These are phyloP conservation scores for Paspalum vaginatum DNA, from an alignment of 176 grass and related monocot species.

Conservation along the genomic window DNA sequence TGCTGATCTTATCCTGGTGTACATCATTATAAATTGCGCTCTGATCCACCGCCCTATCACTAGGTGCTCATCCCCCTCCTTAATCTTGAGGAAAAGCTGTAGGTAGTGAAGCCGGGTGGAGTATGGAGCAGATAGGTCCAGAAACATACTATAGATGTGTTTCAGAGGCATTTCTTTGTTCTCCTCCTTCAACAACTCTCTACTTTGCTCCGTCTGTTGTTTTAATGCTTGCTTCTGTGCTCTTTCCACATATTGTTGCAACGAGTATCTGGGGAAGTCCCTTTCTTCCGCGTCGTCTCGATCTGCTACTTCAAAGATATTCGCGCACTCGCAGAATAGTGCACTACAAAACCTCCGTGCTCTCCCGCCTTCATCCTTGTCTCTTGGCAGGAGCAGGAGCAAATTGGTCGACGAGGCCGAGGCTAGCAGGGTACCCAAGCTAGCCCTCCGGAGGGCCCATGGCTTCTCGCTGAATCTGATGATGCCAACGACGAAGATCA, in stretches of 20 bases:
- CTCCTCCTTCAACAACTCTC: too few species aligned
- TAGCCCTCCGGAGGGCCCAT: not conserved
- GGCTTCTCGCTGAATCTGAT: not conserved
- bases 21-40: not conserved
- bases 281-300: not conserved
- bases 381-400: not conserved
- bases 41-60: not conserved
- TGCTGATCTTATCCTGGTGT: not conserved
- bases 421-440: not conserved
- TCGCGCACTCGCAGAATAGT: not conserved
- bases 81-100: not conserved
- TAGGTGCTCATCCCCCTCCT: not conserved
- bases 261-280: not conserved
- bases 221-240: not conserved
- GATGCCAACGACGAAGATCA: not conserved
- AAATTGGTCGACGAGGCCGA: not conserved
- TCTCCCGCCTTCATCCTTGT: not conserved
- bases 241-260: not conserved
- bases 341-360: not conserved
- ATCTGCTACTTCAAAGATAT: rapidly evolving
- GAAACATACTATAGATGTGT: not conserved
- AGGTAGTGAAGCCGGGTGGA: not conserved
- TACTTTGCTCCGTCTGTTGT: not conserved
- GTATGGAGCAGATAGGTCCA: not conserved
- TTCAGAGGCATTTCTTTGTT: too few species aligned